phyloP scores from a whole-genome alignment of 768 basidiomycete genomes.

The Lactarius psammicola region DNA sequence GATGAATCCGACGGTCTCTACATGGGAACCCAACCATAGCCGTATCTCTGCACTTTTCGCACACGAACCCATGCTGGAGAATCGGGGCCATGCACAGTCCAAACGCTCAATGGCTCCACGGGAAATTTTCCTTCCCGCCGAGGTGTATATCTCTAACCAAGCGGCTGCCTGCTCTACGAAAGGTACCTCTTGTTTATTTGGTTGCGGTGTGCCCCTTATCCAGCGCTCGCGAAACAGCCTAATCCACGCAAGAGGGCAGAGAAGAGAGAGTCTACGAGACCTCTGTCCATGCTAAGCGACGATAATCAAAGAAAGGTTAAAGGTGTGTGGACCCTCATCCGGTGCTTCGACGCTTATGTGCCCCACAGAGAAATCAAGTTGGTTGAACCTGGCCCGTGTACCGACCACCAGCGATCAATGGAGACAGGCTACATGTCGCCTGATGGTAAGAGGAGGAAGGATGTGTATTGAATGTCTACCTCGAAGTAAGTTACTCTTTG shows the following conservation, averaged over 20 bases:
- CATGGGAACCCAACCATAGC: not conserved
- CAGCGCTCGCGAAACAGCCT: slow-evolving; percentile 36
- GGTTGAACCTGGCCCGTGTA: slow-evolving; percentile 59
- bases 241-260: slow-evolving; percentile 54
- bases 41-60: slow-evolving; percentile 21
- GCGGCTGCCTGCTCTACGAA: slow-evolving; percentile 28
- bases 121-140: slow-evolving; percentile 28
- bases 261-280: slow-evolving; percentile 45
- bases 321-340: slow-evolving; percentile 42
- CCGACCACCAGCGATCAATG: slow-evolving; percentile 58
- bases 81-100: slow-evolving; percentile 13
- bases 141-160: slow-evolving; percentile 29
- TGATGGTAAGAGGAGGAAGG: slow-evolving; percentile 65
- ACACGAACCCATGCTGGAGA: slow-evolving; percentile 26
- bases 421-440: slow-evolving; percentile 69
- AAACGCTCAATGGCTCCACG: slow-evolving; percentile 11
- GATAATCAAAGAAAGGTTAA: slow-evolving; percentile 54
- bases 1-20: not conserved
- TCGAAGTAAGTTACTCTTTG: slow-evolving; percentile 55
- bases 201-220: slow-evolving; percentile 4
- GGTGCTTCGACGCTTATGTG: slow-evolving; percentile 1
- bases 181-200: slow-evolving; percentile 13
- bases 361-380: slow-evolving; percentile 64
- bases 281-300: slow-evolving; percentile 39
- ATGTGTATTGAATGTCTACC: slow-evolving; percentile 68